Evolutionary conservation across 2,329 filamentous ascomycete genomes (phyloP), one percentile per base, ranked within the genome.

Genomic region (Exophiala bonariae): DNA sequence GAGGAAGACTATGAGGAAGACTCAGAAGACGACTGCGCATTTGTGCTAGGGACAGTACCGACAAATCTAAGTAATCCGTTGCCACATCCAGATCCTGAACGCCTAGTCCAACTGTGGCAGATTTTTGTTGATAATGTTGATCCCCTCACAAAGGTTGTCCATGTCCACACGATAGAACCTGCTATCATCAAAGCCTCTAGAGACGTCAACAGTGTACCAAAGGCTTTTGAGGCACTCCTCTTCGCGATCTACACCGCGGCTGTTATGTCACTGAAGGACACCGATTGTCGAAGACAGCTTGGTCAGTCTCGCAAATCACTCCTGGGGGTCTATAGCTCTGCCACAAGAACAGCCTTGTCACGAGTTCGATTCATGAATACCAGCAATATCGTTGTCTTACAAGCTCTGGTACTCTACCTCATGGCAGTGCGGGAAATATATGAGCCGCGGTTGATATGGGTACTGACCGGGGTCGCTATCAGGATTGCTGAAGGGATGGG

Each of bases 401-500:
- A 85, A 55, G 78, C 81, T 5, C 62, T 85, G 19, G 65, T 81
- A 0, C 66, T 84, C 17, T 82, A 81, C 53, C 60, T 82, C 62
- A 63, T 78, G 38, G 80, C 79, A 1, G 67, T 83, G 1, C 73
- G 80, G 42, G 78, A 79, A 26, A 75, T 77, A 4, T 81, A 80
- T 57, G 78, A 82, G 51, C 74, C 76, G 2, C 79, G 83, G 55
- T 76, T 78, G 2, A 71, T 78, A 3, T 84, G 80, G 79, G 75
- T 83, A 34, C 60, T 85, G 17, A 80, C 79, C 41, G 82, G 82
- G 3, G 70, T 81, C 13, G 72, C 81, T 4, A 72, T 86, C 26
- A 76, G 83, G 16, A 80, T 86, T 42, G 82, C 81, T 1, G 79
- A 85, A 60, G 82, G 83, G 59, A 82, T 86, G 74, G 83, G 83